phyloP scores from a whole-genome alignment of 2,329 filamentous ascomycete genomes.

The Myotisia sp. region DNA sequence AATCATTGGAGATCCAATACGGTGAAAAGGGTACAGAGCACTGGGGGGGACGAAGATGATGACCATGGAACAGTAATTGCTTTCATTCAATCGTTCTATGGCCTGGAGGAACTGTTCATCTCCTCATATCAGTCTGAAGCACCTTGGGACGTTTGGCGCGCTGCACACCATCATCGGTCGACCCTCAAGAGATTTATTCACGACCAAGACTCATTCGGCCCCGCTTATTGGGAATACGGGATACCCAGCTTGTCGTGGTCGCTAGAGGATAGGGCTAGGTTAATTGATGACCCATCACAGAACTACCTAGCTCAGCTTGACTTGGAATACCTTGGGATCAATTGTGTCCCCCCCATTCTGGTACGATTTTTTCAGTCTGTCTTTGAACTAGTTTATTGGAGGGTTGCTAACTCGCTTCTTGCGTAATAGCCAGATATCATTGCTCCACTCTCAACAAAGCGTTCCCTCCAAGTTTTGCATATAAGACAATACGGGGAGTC shows the following conservation, averaged over 20 bases:
- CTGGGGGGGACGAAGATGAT: not conserved
- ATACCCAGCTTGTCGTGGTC: not conserved
- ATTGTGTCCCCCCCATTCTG: constrained; percentile 2
- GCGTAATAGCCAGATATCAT: constrained; percentile 1
- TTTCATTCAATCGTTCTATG: constrained; percentile 2
- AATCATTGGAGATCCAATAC: constrained; percentile 1
- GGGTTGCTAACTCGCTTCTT: not conserved
- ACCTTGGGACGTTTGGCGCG: constrained; percentile 2
- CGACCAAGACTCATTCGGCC: constrained; percentile 2
- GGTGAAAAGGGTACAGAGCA: not conserved
- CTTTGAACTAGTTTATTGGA: no score
- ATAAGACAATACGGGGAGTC: constrained; percentile 1
- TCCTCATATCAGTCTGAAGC: not conserved
- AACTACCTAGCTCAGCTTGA: constrained; percentile 1
- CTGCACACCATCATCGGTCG: constrained; percentile 3
- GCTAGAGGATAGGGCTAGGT: not conserved
- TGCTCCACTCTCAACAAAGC: not conserved
- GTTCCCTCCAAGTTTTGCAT: constrained; percentile 1
- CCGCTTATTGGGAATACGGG: constrained; percentile 1
- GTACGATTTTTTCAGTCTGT: constrained; percentile 1
- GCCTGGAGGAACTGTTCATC: constrained; percentile 5
- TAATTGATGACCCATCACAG: constrained; percentile 1
- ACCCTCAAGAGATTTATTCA: constrained; percentile 6
- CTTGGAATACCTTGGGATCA: constrained; percentile 5
- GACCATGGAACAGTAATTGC: not conserved